phyloP scores from a whole-genome alignment of 2,329 filamentous ascomycete species.

The Fusarium buxicola region DNA sequence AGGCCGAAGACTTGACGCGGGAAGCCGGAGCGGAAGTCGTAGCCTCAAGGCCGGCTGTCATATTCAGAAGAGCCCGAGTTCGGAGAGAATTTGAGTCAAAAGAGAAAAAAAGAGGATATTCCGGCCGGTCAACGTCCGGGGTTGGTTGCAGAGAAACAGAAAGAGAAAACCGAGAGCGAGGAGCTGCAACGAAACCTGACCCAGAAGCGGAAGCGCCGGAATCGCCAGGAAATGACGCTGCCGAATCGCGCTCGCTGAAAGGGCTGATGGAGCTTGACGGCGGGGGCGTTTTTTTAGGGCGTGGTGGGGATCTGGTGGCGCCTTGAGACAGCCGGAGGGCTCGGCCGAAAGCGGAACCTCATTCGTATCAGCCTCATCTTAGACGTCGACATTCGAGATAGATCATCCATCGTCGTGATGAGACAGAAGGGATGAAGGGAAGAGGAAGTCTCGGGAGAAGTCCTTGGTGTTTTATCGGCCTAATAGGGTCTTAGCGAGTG shows the following conservation, averaged over 20 bases:
- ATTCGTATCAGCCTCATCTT: background rate
- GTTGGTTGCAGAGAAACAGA: conserved; percentile 1
- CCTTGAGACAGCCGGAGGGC: conserved; percentile 13
- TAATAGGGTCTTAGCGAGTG: background rate
- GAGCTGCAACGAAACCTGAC: conserved; percentile 23
- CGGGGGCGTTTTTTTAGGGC: conserved; percentile 23
- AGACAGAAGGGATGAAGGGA: background rate
- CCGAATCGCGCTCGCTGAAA: conserved; percentile 12
- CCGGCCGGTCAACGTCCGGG: conserved; percentile 15
- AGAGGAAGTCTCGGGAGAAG: background rate
- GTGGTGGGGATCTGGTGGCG: conserved; percentile 18
- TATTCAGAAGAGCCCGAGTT: conserved; percentile 20
- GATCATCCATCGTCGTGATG: background rate
- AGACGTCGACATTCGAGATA: background rate
- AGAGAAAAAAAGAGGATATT: conserved; percentile 12
- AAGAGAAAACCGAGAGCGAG: conserved; percentile 15
- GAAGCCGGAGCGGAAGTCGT: conserved; percentile 41
- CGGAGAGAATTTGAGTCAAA: background rate
- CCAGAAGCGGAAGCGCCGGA: conserved; percentile 39
- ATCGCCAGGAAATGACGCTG: conserved; percentile 32
- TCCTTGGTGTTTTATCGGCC: background rate
- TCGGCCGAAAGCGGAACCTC: conserved; percentile 31
- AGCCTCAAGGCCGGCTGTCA: conserved; percentile 44
- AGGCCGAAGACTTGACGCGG: conserved; percentile 47
- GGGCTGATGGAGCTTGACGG: conserved; percentile 30